Conservation (phyloP, 768 basidiomycete species). For the Mycena pura region DNA sequence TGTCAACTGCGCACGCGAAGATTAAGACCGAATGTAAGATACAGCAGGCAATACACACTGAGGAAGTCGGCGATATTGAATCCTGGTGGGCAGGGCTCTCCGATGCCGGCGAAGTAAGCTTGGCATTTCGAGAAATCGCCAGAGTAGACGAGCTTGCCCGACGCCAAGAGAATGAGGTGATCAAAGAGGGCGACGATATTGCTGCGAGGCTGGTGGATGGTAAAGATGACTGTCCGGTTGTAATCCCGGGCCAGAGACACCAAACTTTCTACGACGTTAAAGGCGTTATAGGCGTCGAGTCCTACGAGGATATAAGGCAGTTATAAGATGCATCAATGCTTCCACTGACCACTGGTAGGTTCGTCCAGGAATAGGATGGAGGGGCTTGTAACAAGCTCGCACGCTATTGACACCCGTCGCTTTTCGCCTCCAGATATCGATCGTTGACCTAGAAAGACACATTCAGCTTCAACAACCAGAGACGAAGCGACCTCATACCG, state of each 20-base stretch:
- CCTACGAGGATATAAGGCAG: conserved; percentile 49
- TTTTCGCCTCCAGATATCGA: conserved; percentile 99
- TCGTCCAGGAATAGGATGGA: conserved; percentile 97
- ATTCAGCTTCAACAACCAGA: background rate
- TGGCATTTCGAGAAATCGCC: conserved; percentile 80
- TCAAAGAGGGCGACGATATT: conserved; percentile 98
- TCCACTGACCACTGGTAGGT: conserved; percentile 86
- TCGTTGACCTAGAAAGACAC: conserved; percentile 63
- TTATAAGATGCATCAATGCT: background rate
- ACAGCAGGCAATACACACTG: conserved; percentile 56
- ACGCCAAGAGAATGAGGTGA: conserved; percentile 83
- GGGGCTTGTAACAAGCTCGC: conserved; percentile 96
- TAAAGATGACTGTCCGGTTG: conserved; percentile 95
- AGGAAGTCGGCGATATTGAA: conserved; percentile 98
- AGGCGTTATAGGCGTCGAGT: conserved; percentile 94
- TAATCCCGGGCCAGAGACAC: conserved; percentile 86
- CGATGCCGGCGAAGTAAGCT: conserved; percentile 80
- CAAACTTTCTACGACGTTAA: conserved; percentile 90
- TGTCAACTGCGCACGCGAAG: conserved; percentile 56
- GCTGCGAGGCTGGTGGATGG: conserved; percentile 97
- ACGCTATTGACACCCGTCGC: conserved; percentile 94
- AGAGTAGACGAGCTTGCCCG: conserved; percentile 85
- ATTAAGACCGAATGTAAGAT: background rate
- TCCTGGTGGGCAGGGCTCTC: conserved; percentile 86
- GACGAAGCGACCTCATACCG: conserved; percentile 51